A percentile compares a stretch with the other conserved stretches of the same genome.
Conservation (phyloP, 2,329 filamentous ascomycete species). For the Exophiala dermatitidis region DNA sequence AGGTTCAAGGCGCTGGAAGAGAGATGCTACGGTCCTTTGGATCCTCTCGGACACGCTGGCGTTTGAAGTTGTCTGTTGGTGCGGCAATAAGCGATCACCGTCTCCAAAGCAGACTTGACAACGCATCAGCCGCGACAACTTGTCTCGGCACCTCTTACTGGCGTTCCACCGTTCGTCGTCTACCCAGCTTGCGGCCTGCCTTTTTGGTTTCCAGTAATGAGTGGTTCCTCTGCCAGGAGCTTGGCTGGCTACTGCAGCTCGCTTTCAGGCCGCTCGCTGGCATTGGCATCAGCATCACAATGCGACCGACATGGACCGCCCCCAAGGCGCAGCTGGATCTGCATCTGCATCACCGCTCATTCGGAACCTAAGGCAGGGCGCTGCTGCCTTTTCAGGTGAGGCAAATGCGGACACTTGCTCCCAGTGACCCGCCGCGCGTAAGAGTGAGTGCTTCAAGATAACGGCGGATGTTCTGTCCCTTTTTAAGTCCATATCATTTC, state of each 20-base stretch:
- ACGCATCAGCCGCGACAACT: conserved; percentile 10
- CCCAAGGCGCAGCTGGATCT: conserved; percentile 2
- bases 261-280: not conserved
- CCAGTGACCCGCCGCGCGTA: no score
- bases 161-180: not conserved
- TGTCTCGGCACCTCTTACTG: conserved; percentile 9
- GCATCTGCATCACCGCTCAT: conserved; percentile 13
- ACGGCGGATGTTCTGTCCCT: not conserved
- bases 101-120: conserved; percentile 5
- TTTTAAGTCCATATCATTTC: conserved; percentile 2
- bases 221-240: not conserved
- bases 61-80: not conserved
- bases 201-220: not conserved
- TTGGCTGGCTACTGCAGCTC: conserved; percentile 8
- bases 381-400: no score
- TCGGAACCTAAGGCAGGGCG: not conserved
- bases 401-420: no score
- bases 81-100: conserved; percentile 3
- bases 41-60: not conserved
- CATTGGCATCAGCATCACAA: not conserved
- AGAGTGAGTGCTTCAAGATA: not conserved
- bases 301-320: not conserved
- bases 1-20: not conserved
- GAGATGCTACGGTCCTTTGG: not conserved
- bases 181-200: not conserved